phyloP scores from a whole-genome alignment of 2,329 filamentous ascomycete species.

The Acarospora socialis region DNA sequence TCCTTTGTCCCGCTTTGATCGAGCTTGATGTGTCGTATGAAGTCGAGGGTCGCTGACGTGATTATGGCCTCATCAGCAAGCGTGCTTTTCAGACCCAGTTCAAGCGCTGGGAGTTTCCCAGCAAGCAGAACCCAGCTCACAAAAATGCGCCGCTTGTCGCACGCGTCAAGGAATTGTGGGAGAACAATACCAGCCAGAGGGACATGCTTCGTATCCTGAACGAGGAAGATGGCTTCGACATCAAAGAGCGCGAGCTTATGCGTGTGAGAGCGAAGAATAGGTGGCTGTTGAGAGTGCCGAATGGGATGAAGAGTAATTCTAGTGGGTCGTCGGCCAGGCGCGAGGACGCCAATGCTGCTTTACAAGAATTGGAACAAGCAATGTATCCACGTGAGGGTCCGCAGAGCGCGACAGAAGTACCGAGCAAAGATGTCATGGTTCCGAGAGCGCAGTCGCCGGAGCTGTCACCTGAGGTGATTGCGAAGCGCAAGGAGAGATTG shows the following conservation, averaged over 20 bases:
- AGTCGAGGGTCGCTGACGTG: no score
- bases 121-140: slow-evolving; percentile 57
- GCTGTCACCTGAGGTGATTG: slow-evolving; percentile 33
- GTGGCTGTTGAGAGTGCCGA: slow-evolving; percentile 49
- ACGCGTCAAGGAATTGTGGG: slow-evolving; percentile 65
- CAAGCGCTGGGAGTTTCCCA: slow-evolving; percentile 65
- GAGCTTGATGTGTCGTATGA: no score
- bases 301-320: slow-evolving; percentile 38
- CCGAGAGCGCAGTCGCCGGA: slow-evolving; percentile 18
- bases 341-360: slow-evolving; percentile 12
- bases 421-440: slow-evolving; percentile 1
- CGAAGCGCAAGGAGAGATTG: slow-evolving; percentile 40
- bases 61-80: slow-evolving; percentile 48
- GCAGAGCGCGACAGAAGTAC: not conserved
- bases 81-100: slow-evolving; percentile 64
- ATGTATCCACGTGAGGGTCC: slow-evolving; percentile 18
- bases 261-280: slow-evolving; percentile 54
- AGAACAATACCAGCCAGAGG: slow-evolving; percentile 54
- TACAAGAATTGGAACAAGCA: slow-evolving; percentile 13
- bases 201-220: slow-evolving; percentile 60
- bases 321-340: slow-evolving; percentile 9
- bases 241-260: slow-evolving; percentile 57
- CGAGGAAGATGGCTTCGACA: slow-evolving; percentile 54
- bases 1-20: no score
- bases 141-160: slow-evolving; percentile 53